Percentiles rank a stretch among this genome's conserved stretches.
These are phyloP conservation scores for Colletotrichum zoysiae DNA, from an alignment of 2,329 filamentous ascomycete genomes.

Conservation along the genomic window DNA sequence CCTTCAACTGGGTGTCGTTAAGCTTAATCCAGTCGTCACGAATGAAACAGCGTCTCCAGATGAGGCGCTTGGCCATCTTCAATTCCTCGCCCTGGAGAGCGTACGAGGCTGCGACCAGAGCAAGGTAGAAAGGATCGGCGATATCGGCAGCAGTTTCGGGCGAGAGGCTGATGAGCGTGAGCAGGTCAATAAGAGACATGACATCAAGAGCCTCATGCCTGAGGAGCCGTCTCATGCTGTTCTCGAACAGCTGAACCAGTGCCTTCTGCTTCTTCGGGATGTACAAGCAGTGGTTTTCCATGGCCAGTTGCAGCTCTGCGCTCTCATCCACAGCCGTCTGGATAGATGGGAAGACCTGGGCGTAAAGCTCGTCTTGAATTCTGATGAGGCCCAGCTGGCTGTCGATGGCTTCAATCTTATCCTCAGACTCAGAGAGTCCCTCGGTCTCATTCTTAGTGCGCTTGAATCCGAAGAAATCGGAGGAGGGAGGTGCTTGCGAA, in stretches of 20 bases:
- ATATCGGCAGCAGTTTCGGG: constrained; percentile 64
- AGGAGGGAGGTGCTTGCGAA: constrained; percentile 50
- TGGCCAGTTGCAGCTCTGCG: constrained; percentile 81
- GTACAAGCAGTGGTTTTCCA: constrained; percentile 73
- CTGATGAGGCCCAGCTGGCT: constrained; percentile 76
- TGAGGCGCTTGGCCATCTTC: constrained; percentile 69
- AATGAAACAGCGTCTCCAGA: constrained; percentile 90
- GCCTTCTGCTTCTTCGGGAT: constrained; percentile 72
- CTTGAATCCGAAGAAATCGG: constrained; percentile 45
- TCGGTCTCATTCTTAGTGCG: constrained; percentile 55
- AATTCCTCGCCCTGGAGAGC: constrained; percentile 68
- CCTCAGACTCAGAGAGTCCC: constrained; percentile 56
- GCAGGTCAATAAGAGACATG: constrained; percentile 75
- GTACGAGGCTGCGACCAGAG: constrained; percentile 71
- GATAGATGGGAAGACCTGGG: constrained; percentile 76
- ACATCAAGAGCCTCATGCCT: constrained; percentile 78
- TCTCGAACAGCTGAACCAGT: constrained; percentile 78
- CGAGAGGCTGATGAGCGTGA: constrained; percentile 77
- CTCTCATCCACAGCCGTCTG: constrained; percentile 81
- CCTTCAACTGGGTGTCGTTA: constrained; percentile 81
- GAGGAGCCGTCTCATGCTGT: constrained; percentile 77
- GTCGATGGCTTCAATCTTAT: constrained; percentile 67
- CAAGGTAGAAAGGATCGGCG: constrained; percentile 80
- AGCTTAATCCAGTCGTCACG: constrained; percentile 86
- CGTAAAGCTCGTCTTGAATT: constrained; percentile 84